Conservation (phyloP, 495 filamentous ascomycete genomes). For the Hypoxylon lienhwacheense region DNA sequence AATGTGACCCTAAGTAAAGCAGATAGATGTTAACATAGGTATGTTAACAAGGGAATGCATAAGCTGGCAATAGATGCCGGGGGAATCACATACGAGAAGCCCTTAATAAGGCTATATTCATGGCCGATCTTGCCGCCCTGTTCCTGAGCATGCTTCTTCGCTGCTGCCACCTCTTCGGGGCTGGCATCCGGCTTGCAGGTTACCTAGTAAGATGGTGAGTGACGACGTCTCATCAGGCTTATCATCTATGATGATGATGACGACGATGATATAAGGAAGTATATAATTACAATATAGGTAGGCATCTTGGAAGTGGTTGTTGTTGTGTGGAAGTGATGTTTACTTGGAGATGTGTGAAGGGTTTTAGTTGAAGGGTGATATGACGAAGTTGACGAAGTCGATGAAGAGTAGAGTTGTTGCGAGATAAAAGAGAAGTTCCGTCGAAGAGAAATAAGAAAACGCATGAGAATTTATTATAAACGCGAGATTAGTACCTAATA, state of each 20-base stretch:
- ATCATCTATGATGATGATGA: conserved; percentile 22
- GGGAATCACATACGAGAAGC: conserved; percentile 72
- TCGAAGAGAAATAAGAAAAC: conserved; percentile 1
- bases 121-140: conserved; percentile 81
- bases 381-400: conserved; percentile 9
- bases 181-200: conserved; percentile 71
- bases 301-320: conserved; percentile 60
- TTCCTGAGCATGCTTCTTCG: conserved; percentile 67
- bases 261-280: neutral
- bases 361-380: conserved; percentile 5
- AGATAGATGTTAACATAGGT: neutral
- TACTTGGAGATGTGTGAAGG: conserved; percentile 12
- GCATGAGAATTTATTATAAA: conserved; percentile 27
- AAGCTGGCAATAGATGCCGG: too few species aligned
- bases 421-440: conserved; percentile 9
- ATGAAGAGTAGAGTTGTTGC: conserved; percentile 7
- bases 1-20: conserved; percentile 65
- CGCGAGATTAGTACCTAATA: conserved; percentile 7
- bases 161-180: conserved; percentile 64
- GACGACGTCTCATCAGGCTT: conserved; percentile 1
- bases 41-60: too few species aligned
- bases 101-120: conserved; percentile 84
- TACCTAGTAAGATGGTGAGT: conserved; percentile 56
- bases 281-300: conserved; percentile 66
- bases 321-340: conserved; percentile 25